Base-by-base conservation (phyloP, 2,329 filamentous ascomycete species). In the Rachicladosporium sp. region DNA sequence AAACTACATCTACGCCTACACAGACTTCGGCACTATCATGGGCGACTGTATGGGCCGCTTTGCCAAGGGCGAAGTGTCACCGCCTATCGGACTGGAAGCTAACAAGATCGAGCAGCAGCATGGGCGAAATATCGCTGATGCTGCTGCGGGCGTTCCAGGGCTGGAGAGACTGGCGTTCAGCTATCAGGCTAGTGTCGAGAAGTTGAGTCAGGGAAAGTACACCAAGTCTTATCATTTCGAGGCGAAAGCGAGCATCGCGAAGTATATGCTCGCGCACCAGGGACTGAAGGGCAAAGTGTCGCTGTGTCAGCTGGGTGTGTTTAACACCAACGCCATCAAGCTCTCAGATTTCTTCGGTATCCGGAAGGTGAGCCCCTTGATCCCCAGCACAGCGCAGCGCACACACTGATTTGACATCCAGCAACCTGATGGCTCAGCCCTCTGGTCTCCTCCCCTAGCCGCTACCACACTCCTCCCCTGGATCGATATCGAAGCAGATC, bases 91-190 rank as follows among this genome's bases (percentile, higher is more conserved):
- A 7, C 54, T 53, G 40, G 67, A 63, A 43, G 67, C 67, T 1
- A 71, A 68, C 43, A 59, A 71, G 1, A 53, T 66, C 2, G 74
- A 77, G 54, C 51, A 64, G 6, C 58, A 58, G 10, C 67, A 75
- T 38, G 71, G 73, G 0, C 67, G 63, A 44, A 77, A 76, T 43
- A 70, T 77, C 23, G 69, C 64, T 3, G 66, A 74, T 44, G 73
- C 71, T 0, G 68, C 68, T 10, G 43, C 42, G 1, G 15, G 15
- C 15, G 38, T 36, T 4, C 34, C 43, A 13, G 53, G 46, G 0
- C 43, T 69, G 2, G 56, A 67, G 29, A 45, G 60, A 3, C 55
- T 69, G 6, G 43, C 70, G 2, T 49, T 61, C 3, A 65, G 60
- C 4, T 52, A 53, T 1, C 41, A 66, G 0, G 51, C 55, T 1